A percentile compares a stretch with the other conserved stretches of the same genome.
Evolutionary conservation across 2,329 filamentous ascomycete genomes (phyloP).

Genomic region (Lachnellula cervina): DNA sequence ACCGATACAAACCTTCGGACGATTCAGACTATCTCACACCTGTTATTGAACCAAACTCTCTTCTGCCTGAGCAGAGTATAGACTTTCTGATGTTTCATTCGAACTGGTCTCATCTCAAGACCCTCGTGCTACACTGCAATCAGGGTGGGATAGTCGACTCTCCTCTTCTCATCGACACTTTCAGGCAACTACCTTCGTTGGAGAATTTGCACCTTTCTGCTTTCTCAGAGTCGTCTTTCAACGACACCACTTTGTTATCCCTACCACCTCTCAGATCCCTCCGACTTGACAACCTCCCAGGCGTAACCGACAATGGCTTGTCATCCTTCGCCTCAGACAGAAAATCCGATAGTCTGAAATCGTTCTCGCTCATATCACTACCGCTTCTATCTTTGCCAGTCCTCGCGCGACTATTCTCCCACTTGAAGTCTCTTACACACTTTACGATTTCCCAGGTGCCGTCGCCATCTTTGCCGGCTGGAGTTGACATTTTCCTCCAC

Average conservation of each 20-base stretch:
- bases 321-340: slow-evolving; percentile 50
- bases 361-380: slow-evolving; percentile 51
- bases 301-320: slow-evolving; percentile 52
- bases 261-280: slow-evolving; percentile 52
- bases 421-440: slow-evolving; percentile 43
- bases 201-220: slow-evolving; percentile 56
- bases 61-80: slow-evolving; percentile 38
- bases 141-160: slow-evolving; percentile 50
- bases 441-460: slow-evolving; percentile 52
- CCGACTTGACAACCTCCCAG: slow-evolving; percentile 50
- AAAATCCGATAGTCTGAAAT: slow-evolving; percentile 41
- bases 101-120: slow-evolving; percentile 52
- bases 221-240: slow-evolving; percentile 51
- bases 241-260: slow-evolving; percentile 49
- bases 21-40: slow-evolving; percentile 19
- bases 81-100: slow-evolving; percentile 48
- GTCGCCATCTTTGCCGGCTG: slow-evolving; percentile 50
- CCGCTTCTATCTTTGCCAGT: slow-evolving; percentile 52
- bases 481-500: slow-evolving; percentile 56
- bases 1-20: slow-evolving; percentile 20
- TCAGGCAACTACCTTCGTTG: slow-evolving; percentile 49
- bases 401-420: slow-evolving; percentile 54
- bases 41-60: slow-evolving; percentile 32
- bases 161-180: slow-evolving; percentile 46
- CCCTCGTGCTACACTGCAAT: slow-evolving; percentile 54